These are phyloP conservation scores for Waltiozyma sp. DNA, from an alignment of 1,139 yeast species.

Conservation along the genomic window DNA sequence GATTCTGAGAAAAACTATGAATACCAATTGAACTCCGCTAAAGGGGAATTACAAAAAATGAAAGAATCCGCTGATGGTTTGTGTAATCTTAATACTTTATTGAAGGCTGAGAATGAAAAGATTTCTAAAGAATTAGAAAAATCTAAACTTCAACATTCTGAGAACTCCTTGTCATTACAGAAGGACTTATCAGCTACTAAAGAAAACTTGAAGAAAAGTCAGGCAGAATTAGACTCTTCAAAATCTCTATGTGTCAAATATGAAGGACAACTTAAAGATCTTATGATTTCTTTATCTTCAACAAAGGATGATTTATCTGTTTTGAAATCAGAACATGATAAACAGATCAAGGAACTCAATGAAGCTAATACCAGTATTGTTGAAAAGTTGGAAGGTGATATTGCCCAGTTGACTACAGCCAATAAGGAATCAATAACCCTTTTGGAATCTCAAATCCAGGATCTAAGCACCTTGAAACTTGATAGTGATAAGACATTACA, in stretches of 20 bases:
- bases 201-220: slow-evolving; percentile 1
- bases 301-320: slow-evolving; percentile 1
- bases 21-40: slow-evolving; percentile 4
- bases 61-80: slow-evolving; percentile 6
- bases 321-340: slow-evolving; percentile 3
- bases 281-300: slow-evolving; percentile 4
- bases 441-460: neutral
- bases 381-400: neutral
- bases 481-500: neutral
- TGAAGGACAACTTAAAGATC: slow-evolving; percentile 6
- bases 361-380: neutral
- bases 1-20: slow-evolving; percentile 4
- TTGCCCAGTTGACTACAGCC: neutral
- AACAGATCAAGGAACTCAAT: neutral
- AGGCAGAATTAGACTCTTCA: slow-evolving; percentile 5
- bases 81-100: slow-evolving; percentile 1
- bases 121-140: slow-evolving; percentile 1
- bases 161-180: slow-evolving; percentile 2
- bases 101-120: slow-evolving; percentile 6
- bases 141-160: slow-evolving; percentile 2
- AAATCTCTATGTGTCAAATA: slow-evolving; percentile 3
- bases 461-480: neutral
- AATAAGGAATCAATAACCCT: neutral
- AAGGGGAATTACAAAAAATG: slow-evolving; percentile 6
- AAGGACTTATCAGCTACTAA: slow-evolving; percentile 4